Evolutionary conservation across 169 alveolate genomes (phyloP), one percentile per base, ranked within the genome.

Genomic region (Eimeria maxima): DNA sequence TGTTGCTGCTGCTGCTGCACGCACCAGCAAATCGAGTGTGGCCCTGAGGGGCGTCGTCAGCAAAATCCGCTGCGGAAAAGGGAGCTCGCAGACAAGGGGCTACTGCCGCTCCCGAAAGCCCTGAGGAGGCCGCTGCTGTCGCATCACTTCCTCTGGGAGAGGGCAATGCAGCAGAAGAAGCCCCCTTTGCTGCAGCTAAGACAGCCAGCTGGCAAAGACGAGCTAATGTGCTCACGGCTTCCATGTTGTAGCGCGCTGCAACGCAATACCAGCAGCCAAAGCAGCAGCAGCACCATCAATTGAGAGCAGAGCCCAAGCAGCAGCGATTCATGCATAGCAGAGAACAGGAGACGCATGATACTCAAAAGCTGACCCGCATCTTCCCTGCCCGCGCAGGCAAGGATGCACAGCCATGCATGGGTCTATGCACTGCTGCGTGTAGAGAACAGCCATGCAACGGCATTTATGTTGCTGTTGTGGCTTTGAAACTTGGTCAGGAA

Each of bases 201-300:
- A 78, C 65, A 18, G 89, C 89, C 33, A 78, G 65, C 33, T 78
- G 89, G 33, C 89, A 78, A 27, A 78, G 89, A 18, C 89, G 89
- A n/a, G 89, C 60, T 7, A 78, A 44, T 13, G 89, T 78, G 65
- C 89, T 78, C 20, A 78, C 89, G 11, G 89, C 89, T 60, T 78
- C 89, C 24, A 7, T 78, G 89, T 78, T 78, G 89, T 78, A 78
- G 24, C 89, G 60, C 8, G 65, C 89, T 78, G 89, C 22, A 42
- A 24, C 89, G 47, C 63, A 78, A 42, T 42, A 78, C 67, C n/a
- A 78, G 47, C 67, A 78, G n/a, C 38, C 63, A 53, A 53, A 53
- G 20, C 60, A 53, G 60, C 10, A 53, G 60, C 60, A 53, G 60
- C 60, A 53, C 20, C 60, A 53, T 7, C 60, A 53, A 14, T 0